Conservation (phyloP, 106 monocot genomes). For the Dendrobium huoshanense region DNA sequence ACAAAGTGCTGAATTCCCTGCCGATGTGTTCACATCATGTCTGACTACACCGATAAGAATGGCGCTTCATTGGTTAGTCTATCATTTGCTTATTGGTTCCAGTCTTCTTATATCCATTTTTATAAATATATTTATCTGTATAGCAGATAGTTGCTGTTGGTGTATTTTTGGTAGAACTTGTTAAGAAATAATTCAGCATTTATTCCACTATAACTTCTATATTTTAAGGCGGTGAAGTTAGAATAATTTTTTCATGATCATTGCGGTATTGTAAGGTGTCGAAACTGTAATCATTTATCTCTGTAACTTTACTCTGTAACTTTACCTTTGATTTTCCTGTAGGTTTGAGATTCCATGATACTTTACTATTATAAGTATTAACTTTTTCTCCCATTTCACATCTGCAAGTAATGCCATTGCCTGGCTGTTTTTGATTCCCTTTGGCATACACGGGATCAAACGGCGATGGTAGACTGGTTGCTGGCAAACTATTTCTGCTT, state of each 20-base stretch:
- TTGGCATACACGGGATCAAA: too few relatives aligned
- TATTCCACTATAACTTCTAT: neutral
- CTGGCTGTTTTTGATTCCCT: neutral
- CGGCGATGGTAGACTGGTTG: too few relatives aligned
- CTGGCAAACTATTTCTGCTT: too few relatives aligned
- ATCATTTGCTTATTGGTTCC: neutral
- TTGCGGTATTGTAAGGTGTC: neutral
- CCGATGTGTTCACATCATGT: conserved; percentile 96
- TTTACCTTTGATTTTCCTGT: neutral
- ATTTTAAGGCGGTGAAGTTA: neutral
- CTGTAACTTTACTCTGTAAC: neutral
- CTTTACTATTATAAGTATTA: neutral
- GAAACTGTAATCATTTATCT: neutral
- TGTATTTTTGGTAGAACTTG: neutral
- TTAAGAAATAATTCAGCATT: neutral
- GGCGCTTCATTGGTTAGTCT: conserved; percentile 7
- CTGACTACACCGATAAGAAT: conserved; percentile 81
- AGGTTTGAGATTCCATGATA: neutral
- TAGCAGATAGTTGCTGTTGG: neutral
- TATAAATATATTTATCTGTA: neutral
- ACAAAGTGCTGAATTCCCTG: conserved; percentile 90
- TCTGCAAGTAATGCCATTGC: neutral
- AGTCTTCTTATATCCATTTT: neutral
- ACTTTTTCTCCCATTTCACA: neutral
- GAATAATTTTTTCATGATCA: neutral